These are phyloP conservation scores for Phytophthora cactorum DNA, from an alignment of 352 stramenopile genomes.

Conservation along the genomic window DNA sequence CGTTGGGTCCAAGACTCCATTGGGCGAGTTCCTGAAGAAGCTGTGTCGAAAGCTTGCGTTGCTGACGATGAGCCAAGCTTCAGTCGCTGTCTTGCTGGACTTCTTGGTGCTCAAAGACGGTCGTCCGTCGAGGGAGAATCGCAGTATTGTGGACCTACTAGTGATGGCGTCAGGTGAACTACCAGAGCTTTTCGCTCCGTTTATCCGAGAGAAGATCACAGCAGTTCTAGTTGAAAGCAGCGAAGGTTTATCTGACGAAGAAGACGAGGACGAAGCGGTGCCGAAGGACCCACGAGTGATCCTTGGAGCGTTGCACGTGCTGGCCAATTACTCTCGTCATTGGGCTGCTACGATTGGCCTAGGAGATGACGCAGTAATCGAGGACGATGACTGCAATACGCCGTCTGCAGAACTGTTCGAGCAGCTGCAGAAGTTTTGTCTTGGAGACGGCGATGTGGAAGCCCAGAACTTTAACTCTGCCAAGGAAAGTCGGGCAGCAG, in stretches of 20 bases:
- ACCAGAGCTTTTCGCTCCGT: slow-evolving; percentile 58
- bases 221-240: slow-evolving; percentile 47
- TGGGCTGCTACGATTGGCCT: slow-evolving; percentile 36
- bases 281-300: slow-evolving; percentile 55
- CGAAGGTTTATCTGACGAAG: slow-evolving; percentile 13
- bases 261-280: slow-evolving; percentile 42
- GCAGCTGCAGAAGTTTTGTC: slow-evolving; percentile 60
- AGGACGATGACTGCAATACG: slow-evolving; percentile 26
- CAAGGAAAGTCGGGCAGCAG: slow-evolving; percentile 50
- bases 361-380: slow-evolving; percentile 22
- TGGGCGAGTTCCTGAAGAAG: slow-evolving; percentile 84
- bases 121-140: slow-evolving; percentile 51
- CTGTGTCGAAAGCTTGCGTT: slow-evolving; percentile 83
- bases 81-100: slow-evolving; percentile 41
- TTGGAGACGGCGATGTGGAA: slow-evolving; percentile 37
- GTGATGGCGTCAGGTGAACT: slow-evolving; percentile 54
- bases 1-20: slow-evolving; percentile 77
- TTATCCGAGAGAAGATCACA: slow-evolving; percentile 58
- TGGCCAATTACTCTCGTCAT: slow-evolving; percentile 63
- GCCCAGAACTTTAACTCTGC: slow-evolving; percentile 31
- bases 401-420: slow-evolving; percentile 44
- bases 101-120: slow-evolving; percentile 45
- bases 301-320: slow-evolving; percentile 51
- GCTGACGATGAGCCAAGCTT: slow-evolving; percentile 65
- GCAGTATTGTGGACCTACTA: slow-evolving; percentile 61